Base-by-base conservation (phyloP, 257 asterid species). In the Verbascum thapsus region DNA sequence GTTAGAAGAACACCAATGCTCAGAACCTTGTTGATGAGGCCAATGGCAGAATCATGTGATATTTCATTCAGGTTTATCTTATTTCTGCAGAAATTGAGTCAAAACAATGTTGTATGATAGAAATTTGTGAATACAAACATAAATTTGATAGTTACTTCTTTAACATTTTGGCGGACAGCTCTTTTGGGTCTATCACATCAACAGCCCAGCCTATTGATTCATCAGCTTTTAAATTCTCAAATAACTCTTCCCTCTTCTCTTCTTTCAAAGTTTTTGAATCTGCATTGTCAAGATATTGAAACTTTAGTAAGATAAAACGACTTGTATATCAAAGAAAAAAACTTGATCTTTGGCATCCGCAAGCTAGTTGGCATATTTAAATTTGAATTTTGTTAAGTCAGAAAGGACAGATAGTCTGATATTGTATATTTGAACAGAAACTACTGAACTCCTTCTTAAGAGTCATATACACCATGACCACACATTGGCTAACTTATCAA, bases 251-350 rank as follows among this genome's bases (percentile, higher is more conserved):
- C 78, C 99, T 85, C 87, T 83, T 87, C 77, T 89, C 95, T 76
- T 89, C 99, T 69, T 90, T 92, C 23, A 92, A 73, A 16, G 97
- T 92, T 78, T 92, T 92, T 3, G 99, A 92, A 77, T 92, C 99
- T 92, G 74, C 72, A 64, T 60, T 0, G 16, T 49, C 64, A 59
- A 56, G 35, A 40, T 11, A 20, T 22, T 4, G 11, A 69, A 19
- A 62, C 22, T 40, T 10, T 40, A 61, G 58, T 20, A 9, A 10
- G 38, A 16, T 38, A 19, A 66, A 40, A 59, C 38, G 66, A 8
- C 52, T 61, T 52, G 1, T 32, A 41, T 47, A 32, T 50, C 26
- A 52, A 66, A 19, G 48, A 32, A 64, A 50, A 3, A 56, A 58
- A 34, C 6, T 15, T 15, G 47, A 48, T 5, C 7, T 15, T 51